These are phyloP conservation scores for Bimuria novae-zelandiae DNA, from an alignment of 2,329 filamentous ascomycete genomes.

Conservation along the genomic window DNA sequence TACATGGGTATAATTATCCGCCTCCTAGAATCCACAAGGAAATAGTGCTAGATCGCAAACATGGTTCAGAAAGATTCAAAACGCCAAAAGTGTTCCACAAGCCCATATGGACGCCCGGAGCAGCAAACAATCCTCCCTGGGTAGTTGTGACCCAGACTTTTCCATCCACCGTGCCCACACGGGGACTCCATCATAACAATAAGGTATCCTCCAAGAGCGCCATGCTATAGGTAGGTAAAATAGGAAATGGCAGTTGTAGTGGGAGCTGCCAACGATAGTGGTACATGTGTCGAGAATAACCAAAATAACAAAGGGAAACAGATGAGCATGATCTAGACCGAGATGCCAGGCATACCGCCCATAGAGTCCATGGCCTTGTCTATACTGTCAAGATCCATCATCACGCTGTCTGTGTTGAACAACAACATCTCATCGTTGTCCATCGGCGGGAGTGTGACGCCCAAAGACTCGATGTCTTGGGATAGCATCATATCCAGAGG, in stretches of 20 bases:
- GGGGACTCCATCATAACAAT: background rate
- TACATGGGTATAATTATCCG: slow-evolving; percentile 8
- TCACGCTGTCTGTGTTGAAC: slow-evolving; percentile 31
- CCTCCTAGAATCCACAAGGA: background rate
- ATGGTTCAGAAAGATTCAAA: background rate
- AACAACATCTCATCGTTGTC: slow-evolving; percentile 43
- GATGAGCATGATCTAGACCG: background rate
- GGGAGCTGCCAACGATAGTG: background rate
- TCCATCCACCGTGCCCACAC: background rate
- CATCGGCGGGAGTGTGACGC: slow-evolving; percentile 39
- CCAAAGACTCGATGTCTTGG: slow-evolving; percentile 37
- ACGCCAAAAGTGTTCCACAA: background rate
- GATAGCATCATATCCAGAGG: slow-evolving; percentile 39
- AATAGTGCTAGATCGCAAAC: background rate
- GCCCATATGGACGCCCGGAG: too few relatives aligned
- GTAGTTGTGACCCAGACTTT: background rate
- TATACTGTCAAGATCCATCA: slow-evolving; percentile 42
- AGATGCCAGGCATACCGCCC: slow-evolving; percentile 19
- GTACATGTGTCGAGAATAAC: background rate
- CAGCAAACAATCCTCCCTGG: background rate
- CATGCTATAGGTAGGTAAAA: background rate
- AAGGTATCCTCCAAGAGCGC: background rate
- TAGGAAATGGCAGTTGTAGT: too few relatives aligned
- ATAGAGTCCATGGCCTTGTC: slow-evolving; percentile 41
- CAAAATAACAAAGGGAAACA: background rate